phyloP scores from a whole-genome alignment of 495 filamentous ascomycete genomes.

The Polyplosphaeria fusca region DNA sequence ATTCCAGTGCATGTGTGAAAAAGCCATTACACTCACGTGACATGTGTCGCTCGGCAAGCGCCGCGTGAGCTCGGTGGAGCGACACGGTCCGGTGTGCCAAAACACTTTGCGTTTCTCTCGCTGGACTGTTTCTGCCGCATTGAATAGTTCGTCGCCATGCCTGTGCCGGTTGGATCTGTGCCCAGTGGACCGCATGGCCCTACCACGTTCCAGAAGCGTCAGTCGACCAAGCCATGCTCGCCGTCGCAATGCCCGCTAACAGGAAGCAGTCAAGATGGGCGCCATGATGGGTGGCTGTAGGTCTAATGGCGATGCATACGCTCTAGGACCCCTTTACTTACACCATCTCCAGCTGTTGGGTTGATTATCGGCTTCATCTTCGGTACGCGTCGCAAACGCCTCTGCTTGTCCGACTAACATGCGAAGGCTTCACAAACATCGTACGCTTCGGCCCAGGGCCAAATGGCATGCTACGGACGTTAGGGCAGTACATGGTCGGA shows the following conservation, averaged over 20 bases:
- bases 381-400: slow-evolving; percentile 52
- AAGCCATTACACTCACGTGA: slow-evolving; percentile 6
- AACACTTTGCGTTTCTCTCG: slow-evolving; percentile 12
- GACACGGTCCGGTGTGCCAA: neutral
- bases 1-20: slow-evolving; percentile 3
- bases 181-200: slow-evolving; percentile 55
- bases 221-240: slow-evolving; percentile 30
- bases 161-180: slow-evolving; percentile 57
- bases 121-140: neutral
- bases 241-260: slow-evolving; percentile 31
- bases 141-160: slow-evolving; percentile 53
- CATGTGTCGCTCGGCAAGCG: neutral
- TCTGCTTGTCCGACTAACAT: slow-evolving; percentile 11
- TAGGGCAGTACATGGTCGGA: slow-evolving; percentile 97
- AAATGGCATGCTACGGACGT: slow-evolving; percentile 85
- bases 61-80: slow-evolving; percentile 7
- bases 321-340: slow-evolving; percentile 26
- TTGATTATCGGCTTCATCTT: slow-evolving; percentile 97
- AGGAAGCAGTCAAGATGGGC: slow-evolving; percentile 83
- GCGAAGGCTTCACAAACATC: slow-evolving; percentile 80
- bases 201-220: slow-evolving; percentile 91
- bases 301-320: slow-evolving; percentile 46
- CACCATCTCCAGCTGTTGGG: slow-evolving; percentile 67
- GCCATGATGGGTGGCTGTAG: slow-evolving; percentile 95
- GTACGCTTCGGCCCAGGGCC: slow-evolving; percentile 89